Conservation (phyloP, 305 asterid genomes). For the Rubia occidens region DNA sequence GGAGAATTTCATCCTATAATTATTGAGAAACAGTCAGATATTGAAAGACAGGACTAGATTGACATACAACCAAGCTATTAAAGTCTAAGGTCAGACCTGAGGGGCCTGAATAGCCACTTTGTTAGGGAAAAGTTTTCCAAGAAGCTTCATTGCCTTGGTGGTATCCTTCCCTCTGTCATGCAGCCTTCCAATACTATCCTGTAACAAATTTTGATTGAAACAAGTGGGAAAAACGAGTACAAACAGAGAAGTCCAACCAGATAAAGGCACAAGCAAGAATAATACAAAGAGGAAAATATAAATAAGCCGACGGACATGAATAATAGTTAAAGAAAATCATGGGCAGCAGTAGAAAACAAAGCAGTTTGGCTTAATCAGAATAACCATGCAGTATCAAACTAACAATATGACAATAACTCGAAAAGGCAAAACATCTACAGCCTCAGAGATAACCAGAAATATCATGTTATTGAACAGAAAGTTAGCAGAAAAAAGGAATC, state of each 20-base stretch:
- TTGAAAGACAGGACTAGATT: background rate
- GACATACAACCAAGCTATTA: background rate
- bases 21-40: background rate
- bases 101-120: slow-evolving; percentile 74
- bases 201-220: slow-evolving; percentile 12
- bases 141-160: slow-evolving; percentile 71
- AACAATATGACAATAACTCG: background rate
- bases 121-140: slow-evolving; percentile 76
- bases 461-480: background rate
- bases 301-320: background rate
- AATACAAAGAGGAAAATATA: background rate
- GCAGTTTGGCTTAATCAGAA: background rate
- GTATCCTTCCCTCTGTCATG: slow-evolving; percentile 77
- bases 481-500: background rate
- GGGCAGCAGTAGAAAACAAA: background rate
- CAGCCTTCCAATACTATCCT: slow-evolving; percentile 70
- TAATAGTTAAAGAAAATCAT: background rate
- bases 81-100: slow-evolving; percentile 39
- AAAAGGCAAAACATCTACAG: background rate
- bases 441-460: background rate
- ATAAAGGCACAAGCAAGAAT: background rate
- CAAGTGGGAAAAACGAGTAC: slow-evolving; percentile 1
- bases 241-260: background rate
- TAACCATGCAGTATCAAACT: background rate
- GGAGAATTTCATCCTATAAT: slow-evolving; percentile 64